Percentiles rank a stretch among this genome's conserved stretches.
Evolutionary conservation across 1,284 basidiomycete genomes (phyloP).

Genomic region (Papiliotrema nemorosa): DNA sequence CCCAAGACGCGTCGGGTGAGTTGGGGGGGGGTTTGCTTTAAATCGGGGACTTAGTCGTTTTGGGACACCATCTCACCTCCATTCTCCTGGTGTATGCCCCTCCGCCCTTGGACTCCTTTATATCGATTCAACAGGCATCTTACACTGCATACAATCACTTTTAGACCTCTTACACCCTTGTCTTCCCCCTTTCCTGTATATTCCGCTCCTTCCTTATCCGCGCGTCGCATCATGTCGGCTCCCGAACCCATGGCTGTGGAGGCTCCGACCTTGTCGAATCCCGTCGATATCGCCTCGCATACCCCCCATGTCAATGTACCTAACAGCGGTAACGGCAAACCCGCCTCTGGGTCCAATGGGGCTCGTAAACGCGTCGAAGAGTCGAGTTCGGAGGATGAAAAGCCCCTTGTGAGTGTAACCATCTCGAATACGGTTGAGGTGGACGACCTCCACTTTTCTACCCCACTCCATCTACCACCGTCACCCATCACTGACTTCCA

Average conservation of each 20-base stretch:
- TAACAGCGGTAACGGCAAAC: slow-evolving; percentile 20
- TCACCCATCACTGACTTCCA: slow-evolving; percentile 5
- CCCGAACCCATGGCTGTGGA: slow-evolving; percentile 30
- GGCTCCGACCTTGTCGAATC: slow-evolving; percentile 18
- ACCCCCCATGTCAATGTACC: slow-evolving; percentile 13
- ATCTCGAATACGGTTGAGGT: neutral
- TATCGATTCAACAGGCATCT: neutral
- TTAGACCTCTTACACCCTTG: no score
- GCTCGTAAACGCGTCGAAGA: slow-evolving; percentile 13
- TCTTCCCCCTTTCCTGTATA: no score
- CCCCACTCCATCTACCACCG: neutral
- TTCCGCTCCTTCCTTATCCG: no score
- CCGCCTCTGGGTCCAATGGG: slow-evolving; percentile 12
- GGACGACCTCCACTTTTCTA: neutral
- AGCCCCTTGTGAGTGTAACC: slow-evolving; percentile 40
- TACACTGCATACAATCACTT: no score
- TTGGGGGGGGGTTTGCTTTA: neutral
- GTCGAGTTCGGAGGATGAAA: slow-evolving; percentile 37
- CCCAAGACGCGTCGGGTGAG: no score
- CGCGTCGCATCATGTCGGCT: slow-evolving; percentile 10
- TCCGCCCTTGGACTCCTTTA: neutral
- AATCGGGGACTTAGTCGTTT: neutral
- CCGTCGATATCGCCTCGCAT: slow-evolving; percentile 4
- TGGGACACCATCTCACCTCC: neutral
- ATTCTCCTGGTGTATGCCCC: neutral